Conservation (phyloP, 2,329 filamentous ascomycete genomes). For the Magnaporthiopsis incrustans region DNA sequence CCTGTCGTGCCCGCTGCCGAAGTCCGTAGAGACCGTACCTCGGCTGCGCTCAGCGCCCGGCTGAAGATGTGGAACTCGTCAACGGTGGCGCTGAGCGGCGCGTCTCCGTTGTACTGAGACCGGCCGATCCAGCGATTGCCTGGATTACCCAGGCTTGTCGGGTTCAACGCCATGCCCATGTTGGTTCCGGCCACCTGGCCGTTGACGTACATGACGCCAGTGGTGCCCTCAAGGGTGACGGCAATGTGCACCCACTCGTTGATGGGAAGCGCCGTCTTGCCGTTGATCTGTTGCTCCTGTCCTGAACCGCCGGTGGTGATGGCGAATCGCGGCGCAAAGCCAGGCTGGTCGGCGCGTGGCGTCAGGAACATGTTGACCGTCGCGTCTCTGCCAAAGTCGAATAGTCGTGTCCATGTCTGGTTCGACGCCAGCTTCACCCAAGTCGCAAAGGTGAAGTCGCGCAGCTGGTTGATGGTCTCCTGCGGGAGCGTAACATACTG, state of each 20-base stretch:
- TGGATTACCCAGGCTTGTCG: conserved; percentile 13
- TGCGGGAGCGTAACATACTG: conserved; percentile 15
- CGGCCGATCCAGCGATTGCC: conserved; percentile 17
- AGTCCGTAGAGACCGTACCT: conserved; percentile 13
- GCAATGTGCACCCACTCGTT: conserved; percentile 15
- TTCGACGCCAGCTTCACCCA: conserved; percentile 14
- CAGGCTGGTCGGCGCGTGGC: conserved; percentile 8
- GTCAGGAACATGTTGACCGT: conserved; percentile 16
- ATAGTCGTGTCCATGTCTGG: conserved; percentile 13
- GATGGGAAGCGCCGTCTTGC: conserved; percentile 10
- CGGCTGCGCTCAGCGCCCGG: conserved; percentile 12
- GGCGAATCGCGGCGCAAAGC: conserved; percentile 13
- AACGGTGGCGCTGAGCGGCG: conserved; percentile 12
- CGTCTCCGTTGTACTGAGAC: conserved; percentile 12
- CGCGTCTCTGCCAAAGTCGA: conserved; percentile 16
- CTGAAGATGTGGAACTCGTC: conserved; percentile 17
- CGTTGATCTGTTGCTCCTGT: conserved; percentile 13
- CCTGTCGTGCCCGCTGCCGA: conserved; percentile 13
- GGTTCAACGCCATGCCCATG: conserved; percentile 12
- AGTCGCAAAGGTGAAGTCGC: conserved; percentile 15
- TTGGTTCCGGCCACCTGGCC: conserved; percentile 13
- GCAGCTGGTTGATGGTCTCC: conserved; percentile 15
- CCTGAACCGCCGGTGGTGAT: conserved; percentile 15
- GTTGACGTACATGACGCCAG: conserved; percentile 14
- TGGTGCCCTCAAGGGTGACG: conserved; percentile 11